Evolutionary conservation across 1,284 basidiomycete species (phyloP).

Genomic region (Tetrapyrgos nigripes): DNA sequence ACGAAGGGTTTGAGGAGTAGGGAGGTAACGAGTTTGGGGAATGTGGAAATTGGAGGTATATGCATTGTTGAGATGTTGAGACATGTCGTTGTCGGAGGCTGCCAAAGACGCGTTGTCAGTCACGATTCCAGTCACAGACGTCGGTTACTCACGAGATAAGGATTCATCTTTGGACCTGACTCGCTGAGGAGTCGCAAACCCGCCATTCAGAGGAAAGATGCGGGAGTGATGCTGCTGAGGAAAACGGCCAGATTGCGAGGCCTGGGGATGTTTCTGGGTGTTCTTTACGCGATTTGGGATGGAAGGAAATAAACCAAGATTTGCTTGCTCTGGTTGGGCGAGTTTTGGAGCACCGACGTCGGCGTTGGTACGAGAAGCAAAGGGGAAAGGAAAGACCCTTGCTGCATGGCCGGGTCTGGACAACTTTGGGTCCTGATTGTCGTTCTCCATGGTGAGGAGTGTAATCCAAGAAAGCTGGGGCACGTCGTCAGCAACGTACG

Average conservation of each 20-base stretch:
- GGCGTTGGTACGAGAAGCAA: not conserved
- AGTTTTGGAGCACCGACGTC: not conserved
- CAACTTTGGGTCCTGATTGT: not conserved
- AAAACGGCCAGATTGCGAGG: not conserved
- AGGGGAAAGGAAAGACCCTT: constrained; percentile 7
- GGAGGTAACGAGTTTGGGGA: not conserved
- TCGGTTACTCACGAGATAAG: not conserved
- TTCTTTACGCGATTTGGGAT: not conserved
- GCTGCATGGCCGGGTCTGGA: not conserved
- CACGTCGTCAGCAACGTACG: not conserved
- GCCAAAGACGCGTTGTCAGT: not conserved
- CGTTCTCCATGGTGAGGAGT: not conserved
- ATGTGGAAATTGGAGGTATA: not conserved
- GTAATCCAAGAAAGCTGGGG: constrained; percentile 1
- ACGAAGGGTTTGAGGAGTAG: not conserved
- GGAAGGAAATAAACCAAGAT: constrained; percentile 3
- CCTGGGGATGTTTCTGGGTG: not conserved
- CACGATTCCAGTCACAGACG: not conserved
- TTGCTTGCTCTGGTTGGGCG: not conserved
- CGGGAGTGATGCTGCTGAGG: not conserved
- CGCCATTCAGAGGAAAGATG: constrained; percentile 4
- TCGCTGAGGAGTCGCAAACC: constrained; percentile 9
- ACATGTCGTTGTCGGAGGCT: not conserved
- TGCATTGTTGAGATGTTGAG: not conserved
- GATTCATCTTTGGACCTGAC: not conserved